Evolutionary conservation across 768 basidiomycete genomes (phyloP), one percentile per base, ranked within the genome.

Genomic region (Lactarius hatsudake): DNA sequence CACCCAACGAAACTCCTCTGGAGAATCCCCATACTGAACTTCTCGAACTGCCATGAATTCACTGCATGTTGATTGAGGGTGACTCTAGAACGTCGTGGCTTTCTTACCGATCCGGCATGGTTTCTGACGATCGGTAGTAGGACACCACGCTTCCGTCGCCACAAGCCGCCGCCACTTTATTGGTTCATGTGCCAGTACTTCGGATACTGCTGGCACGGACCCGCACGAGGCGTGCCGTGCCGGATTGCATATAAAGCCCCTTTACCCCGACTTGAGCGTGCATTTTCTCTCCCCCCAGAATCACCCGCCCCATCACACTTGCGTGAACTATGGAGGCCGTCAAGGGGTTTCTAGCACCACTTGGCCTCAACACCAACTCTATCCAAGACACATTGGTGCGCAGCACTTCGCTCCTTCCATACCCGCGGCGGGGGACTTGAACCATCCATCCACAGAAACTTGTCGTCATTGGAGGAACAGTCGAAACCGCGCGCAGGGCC

Each of bases 381-480:
- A 80, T 93, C 43, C 90, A 92, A 70, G 91, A 93, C 71, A 93
- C 91, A 45, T 80, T 93, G 48, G 91, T 91, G 75, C 61, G 83
- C 76, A 40, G 60, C 18, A 64, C 38, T 0, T 57, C 26, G 40
- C 32, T 54, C n/a, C 26, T 36, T 28, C 10, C 34, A 55, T 13
- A 30, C 20, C 13, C 45, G 53, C 23, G 32, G 17, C 18, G 15
- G 42, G 3, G 28, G 53, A 59, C 54, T 34, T 57, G 23, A 57
- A 17, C 54, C 57, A 64, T 66, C 66, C 54, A 23, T 51, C 57
- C n/a, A 3, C 71, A 93, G 92, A 93, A 92, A 90, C 83, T 93
- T 30, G 92, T 94, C 40, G 92, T 94, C 73, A 90, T 94, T 74
- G 92, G 93, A 28, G 93, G 93, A 1, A 93, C 93, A 0, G 89